Evolutionary conservation across 1,284 basidiomycete genomes (phyloP), one percentile per base, ranked within the genome.

Genomic region (Sutorius eximius): DNA sequence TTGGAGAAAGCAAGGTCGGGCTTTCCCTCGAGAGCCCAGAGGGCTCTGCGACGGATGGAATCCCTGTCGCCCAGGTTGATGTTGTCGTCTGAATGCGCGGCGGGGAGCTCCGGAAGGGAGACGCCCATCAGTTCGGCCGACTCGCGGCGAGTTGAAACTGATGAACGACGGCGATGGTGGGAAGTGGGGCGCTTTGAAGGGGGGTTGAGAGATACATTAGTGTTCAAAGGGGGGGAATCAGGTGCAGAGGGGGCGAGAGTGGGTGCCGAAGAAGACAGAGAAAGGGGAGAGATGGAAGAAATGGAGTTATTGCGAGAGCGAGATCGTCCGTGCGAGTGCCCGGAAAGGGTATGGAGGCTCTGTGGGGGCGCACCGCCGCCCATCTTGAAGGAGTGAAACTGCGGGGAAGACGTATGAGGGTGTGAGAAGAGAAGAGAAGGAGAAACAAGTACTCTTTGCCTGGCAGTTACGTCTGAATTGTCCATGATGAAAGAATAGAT

Each of bases 71-170:
- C 85, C 30, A 86, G 64, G 61, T 82, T 86, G 67, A 86, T 71
- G 65, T 85, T 86, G 62, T 86, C 83, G 16, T 87, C 83, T 0
- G 81, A 78, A 45, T 75, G 71, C 0, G 80, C 79, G 7, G 75
- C 59, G 2, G 83, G 79, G 20, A 87, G 75, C 55, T 85, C 80
- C 12, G 86, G 82, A 41, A 89, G 72, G 32, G 85, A 72, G 13
- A 89, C 78, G 42, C 89, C 89, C 89, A 92, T 92, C 65, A 92
- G 76, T 61, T 92, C 89, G 8, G 87, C 88, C 13, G 89, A 91
- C 71, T 92, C 89, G 58, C 78, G 81, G 58, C 89, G 85, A 34
- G 90, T 92, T 4, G 89, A 91, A 27, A 92, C 87, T n/a, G 89
- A 91, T 3, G 90, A 92, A 43, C 84, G 82, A 48, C 89, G 86